Conservation (phyloP, 2,329 filamentous ascomycete genomes). For the Pseudocercospora fuligena region DNA sequence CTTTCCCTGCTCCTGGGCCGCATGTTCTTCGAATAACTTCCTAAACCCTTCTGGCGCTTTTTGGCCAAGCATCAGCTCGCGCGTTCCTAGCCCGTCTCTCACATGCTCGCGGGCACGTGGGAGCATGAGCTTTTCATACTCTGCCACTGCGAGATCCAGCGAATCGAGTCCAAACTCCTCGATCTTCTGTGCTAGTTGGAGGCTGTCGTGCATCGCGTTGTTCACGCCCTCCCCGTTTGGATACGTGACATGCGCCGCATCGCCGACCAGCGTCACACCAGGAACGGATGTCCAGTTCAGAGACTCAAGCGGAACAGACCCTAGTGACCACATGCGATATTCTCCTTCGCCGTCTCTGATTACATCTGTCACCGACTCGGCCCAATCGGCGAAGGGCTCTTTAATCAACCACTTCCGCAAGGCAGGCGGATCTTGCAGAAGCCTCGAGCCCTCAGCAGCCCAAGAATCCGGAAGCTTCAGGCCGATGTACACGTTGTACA, state of each 20-base stretch:
- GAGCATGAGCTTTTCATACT: conserved; percentile 42
- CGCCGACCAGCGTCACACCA: conserved; percentile 62
- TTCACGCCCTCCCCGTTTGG: conserved; percentile 63
- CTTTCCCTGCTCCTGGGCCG: not conserved
- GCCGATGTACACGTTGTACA: conserved; percentile 29
- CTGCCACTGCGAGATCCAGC: conserved; percentile 34
- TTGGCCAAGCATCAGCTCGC: conserved; percentile 23
- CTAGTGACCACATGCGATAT: conserved; percentile 52
- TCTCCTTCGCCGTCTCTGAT: conserved; percentile 48
- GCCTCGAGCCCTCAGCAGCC: conserved; percentile 15
- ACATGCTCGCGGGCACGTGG: conserved; percentile 32
- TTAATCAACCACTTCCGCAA: conserved; percentile 48
- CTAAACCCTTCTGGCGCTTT: conserved; percentile 21
- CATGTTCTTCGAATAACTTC: not conserved
- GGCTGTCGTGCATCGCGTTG: conserved; percentile 60
- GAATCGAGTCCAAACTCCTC: conserved; percentile 33
- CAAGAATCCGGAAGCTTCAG: conserved; percentile 30
- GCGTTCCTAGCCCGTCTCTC: conserved; percentile 14
- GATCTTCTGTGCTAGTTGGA: conserved; percentile 55
- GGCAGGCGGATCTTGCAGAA: conserved; percentile 41
- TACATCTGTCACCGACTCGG: conserved; percentile 48
- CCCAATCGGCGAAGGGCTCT: conserved; percentile 49
- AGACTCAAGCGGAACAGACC: conserved; percentile 57
- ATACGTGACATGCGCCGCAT: conserved; percentile 65
- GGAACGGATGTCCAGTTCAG: conserved; percentile 53